A percentile compares a stretch with the other conserved stretches of the same genome.
Conservation (phyloP, 192 early-diverging fungal species). For the Coemansia sp. region DNA sequence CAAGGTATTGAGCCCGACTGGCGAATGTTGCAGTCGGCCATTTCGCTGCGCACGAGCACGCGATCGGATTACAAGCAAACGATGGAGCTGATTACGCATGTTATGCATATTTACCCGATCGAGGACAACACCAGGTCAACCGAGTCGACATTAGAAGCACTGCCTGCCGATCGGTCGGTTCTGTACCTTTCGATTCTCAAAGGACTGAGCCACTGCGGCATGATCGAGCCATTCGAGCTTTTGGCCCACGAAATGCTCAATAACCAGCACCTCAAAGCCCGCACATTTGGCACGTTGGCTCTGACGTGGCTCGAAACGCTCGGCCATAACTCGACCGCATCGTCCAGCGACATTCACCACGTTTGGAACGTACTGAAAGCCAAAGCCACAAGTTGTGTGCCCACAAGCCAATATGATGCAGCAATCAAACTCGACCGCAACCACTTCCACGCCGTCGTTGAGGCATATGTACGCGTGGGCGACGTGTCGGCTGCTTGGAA, state of each 20-base stretch:
- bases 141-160: background rate
- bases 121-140: background rate
- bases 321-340: slow-evolving; percentile 14
- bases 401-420: background rate
- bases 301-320: slow-evolving; percentile 43
- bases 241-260: slow-evolving; percentile 38
- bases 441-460: slow-evolving; percentile 45
- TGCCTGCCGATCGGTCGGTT: slow-evolving; percentile 10
- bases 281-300: slow-evolving; percentile 26
- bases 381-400: slow-evolving; percentile 2
- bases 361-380: slow-evolving; percentile 26
- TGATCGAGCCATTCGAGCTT: slow-evolving; percentile 23
- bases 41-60: slow-evolving; percentile 16
- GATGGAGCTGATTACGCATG: slow-evolving; percentile 21
- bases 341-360: slow-evolving; percentile 27
- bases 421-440: slow-evolving; percentile 28
- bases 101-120: slow-evolving; percentile 12
- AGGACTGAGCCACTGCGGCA: slow-evolving; percentile 28
- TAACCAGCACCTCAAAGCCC: slow-evolving; percentile 10
- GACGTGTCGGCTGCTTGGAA: slow-evolving; percentile 43
- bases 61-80: slow-evolving; percentile 12
- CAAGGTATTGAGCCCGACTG: slow-evolving; percentile 21
- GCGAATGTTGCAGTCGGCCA: slow-evolving; percentile 15
- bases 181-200: slow-evolving; percentile 34
- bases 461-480: slow-evolving; percentile 47